Evolutionary conservation across 2,329 filamentous ascomycete species (phyloP).

Genomic region (Diaporthe sp.): DNA sequence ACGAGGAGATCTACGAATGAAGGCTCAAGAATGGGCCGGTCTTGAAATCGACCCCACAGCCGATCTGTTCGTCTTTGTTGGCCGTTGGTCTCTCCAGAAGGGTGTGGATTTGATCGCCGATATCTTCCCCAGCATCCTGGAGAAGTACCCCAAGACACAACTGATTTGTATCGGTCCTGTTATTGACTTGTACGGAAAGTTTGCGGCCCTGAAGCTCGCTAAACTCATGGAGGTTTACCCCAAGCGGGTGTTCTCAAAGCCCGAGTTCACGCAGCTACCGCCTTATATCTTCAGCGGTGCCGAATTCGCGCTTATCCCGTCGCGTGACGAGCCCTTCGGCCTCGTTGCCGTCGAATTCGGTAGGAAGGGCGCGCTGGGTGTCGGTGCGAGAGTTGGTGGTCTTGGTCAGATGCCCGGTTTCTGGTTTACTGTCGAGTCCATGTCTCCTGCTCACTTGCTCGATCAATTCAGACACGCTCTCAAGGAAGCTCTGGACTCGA

Average conservation of each 20-base stretch:
- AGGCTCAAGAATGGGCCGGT: constrained; percentile 79
- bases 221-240: constrained; percentile 76
- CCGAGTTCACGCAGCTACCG: constrained; percentile 76
- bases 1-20: constrained; percentile 67
- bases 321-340: constrained; percentile 78
- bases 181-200: constrained; percentile 76
- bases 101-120: constrained; percentile 77
- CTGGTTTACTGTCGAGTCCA: constrained; percentile 78
- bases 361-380: constrained; percentile 74
- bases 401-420: constrained; percentile 78
- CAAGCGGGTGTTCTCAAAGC: constrained; percentile 75
- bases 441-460: constrained; percentile 71
- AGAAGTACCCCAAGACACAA: constrained; percentile 70
- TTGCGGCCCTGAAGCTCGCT: constrained; percentile 73
- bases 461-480: constrained; percentile 76
- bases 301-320: constrained; percentile 78
- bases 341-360: constrained; percentile 78
- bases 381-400: constrained; percentile 74
- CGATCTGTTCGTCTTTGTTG: constrained; percentile 78
- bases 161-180: constrained; percentile 74
- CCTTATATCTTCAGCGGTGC: constrained; percentile 77
- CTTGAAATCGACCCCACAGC: constrained; percentile 72
- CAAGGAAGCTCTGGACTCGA: constrained; percentile 68
- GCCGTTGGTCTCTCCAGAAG: constrained; percentile 79
- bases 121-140: constrained; percentile 72